phyloP scores from a whole-genome alignment of 768 basidiomycete species.

The Rhodotorula babjevae region DNA sequence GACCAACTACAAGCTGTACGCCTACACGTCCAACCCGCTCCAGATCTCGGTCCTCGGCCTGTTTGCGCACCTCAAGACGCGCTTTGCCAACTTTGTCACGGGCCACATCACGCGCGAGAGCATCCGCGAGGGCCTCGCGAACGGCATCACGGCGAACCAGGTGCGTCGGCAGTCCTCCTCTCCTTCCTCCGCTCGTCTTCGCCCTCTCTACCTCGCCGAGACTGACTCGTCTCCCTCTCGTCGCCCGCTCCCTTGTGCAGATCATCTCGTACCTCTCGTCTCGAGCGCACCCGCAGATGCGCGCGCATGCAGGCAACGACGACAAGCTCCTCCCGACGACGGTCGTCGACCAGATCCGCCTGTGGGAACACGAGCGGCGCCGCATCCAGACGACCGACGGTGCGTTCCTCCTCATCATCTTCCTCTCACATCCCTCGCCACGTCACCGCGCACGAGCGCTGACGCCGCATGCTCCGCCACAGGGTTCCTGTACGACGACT shows the following conservation, averaged over 20 bases:
- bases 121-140: constrained; percentile 84
- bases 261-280: constrained; percentile 91
- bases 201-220: not conserved
- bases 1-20: constrained; percentile 96
- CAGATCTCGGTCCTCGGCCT: constrained; percentile 93
- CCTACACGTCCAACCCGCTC: constrained; percentile 94
- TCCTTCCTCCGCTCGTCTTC: not conserved
- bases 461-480: not conserved
- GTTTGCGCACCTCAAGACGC: constrained; percentile 84
- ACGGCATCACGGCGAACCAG: constrained; percentile 95
- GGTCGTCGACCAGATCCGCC: constrained; percentile 92
- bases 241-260: constrained; percentile 49
- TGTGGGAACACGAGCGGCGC: constrained; percentile 96
- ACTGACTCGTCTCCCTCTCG: not conserved
- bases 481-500: constrained; percentile 85
- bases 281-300: constrained; percentile 98
- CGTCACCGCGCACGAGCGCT: not conserved
- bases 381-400: constrained; percentile 72
- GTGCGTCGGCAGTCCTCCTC: constrained; percentile 44
- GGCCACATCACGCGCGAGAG: constrained; percentile 92
- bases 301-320: constrained; percentile 66
- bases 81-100: constrained; percentile 95
- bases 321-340: constrained; percentile 92
- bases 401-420: constrained; percentile 27
- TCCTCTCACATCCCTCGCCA: too few species aligned